phyloP scores from a whole-genome alignment of 768 basidiomycete species.

The Lentinula guzmanii region DNA sequence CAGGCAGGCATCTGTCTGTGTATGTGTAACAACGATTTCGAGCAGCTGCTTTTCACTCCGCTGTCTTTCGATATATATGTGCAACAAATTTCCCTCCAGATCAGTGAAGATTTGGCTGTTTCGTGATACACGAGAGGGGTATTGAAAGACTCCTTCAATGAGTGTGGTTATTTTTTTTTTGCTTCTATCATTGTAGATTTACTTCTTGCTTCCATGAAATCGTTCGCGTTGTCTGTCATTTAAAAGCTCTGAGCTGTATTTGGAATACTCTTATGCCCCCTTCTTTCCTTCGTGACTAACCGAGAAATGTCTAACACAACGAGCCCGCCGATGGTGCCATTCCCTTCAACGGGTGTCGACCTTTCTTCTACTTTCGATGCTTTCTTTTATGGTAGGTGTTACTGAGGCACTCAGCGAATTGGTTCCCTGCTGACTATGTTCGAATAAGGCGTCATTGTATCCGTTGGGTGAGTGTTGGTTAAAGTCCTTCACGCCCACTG shows the following conservation, averaged over 20 bases:
- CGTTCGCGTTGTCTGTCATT: neutral
- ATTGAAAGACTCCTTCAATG: neutral
- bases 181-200: neutral
- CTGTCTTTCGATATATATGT: neutral
- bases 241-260: neutral
- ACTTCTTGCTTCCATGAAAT: neutral
- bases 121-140: neutral
- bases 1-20: neutral
- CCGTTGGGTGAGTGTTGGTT: neutral
- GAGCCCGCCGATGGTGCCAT: neutral
- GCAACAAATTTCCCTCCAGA: neutral
- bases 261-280: neutral
- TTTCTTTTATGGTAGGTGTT: constrained; percentile 1
- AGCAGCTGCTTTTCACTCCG: neutral
- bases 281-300: neutral
- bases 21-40: neutral
- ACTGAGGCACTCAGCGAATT: neutral
- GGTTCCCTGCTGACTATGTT: neutral
- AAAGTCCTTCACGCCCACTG: neutral
- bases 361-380: neutral
- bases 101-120: neutral
- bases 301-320: neutral
- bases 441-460: neutral
- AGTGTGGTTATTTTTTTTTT: neutral
- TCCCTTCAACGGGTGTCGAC: neutral